Evolutionary conservation across 495 filamentous ascomycete genomes (phyloP), one percentile per base, ranked within the genome.

Genomic region (Aspergillus panamensis): DNA sequence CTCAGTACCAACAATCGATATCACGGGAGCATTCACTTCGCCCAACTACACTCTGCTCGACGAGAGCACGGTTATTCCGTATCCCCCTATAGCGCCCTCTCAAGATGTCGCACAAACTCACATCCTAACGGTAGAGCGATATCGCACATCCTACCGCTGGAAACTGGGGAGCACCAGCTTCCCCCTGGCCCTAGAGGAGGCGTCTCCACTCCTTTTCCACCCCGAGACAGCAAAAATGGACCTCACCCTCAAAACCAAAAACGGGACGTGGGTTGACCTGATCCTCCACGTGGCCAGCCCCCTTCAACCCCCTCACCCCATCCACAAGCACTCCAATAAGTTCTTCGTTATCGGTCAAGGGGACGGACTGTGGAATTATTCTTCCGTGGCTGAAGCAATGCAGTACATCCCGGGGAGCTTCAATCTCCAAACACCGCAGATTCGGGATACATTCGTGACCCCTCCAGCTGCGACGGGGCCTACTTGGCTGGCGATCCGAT

Each of bases 251-350:
- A 62, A 62, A 20, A 85, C 80, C 6, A 61, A 61, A 8, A 84
- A 84, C 54, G 71, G 73, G 39, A 77, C 76, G 13, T 86, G 83
- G 82, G 69, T 86, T 7, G 83, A 86, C 59, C 47, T 86, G n/a
- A 69, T 86, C 37, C 67, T 84, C 35, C 64, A 73, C 37, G 66
- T 72, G 1, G 49, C 57, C 10, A 61, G 65, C 1, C 62, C 72
- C 8, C 55, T 76, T 5, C 65, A 73, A 49, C 71, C 77, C 0
- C 66, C 77, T 35, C 84, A 87, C 54, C 78, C 80, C 0, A 80
- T 87, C 50, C 84, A 87, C 69, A 86, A 86, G 62, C 84, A 87
- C 66, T 80, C 76, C 19, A 86, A 80, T 65, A 85, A 84, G 56
- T 78, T 73, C 54, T 84, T 77, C 58, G 66, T 80, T 29, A 79